Evolutionary conservation across 108 stramenopile genomes (phyloP).

Genomic region (Asterionellopsis glacialis): DNA sequence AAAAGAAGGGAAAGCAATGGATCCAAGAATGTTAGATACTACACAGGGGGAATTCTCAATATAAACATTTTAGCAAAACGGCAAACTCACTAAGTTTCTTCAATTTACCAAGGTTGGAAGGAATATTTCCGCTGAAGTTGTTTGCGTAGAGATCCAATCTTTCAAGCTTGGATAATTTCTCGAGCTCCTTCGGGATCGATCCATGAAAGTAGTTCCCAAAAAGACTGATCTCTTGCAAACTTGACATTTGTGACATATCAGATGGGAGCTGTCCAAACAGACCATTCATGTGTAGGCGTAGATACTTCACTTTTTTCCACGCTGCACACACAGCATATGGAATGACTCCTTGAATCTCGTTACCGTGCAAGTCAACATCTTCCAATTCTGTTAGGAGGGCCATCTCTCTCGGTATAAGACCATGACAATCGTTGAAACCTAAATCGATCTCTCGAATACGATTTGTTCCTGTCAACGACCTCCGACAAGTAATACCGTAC

Average conservation of each 20-base stretch:
- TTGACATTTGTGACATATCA: conserved; percentile 40
- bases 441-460: conserved; percentile 37
- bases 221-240: conserved; percentile 32
- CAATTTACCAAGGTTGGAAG: conserved; percentile 27
- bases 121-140: conserved; percentile 41
- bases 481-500: conserved; percentile 47
- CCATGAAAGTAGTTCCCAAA: conserved; percentile 61
- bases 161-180: conserved; percentile 32
- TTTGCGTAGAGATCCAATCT: conserved; percentile 56
- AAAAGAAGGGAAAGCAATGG: neutral
- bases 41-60: neutral
- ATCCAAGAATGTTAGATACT: neutral
- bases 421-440: conserved; percentile 44
- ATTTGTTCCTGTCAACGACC: conserved; percentile 8
- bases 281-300: conserved; percentile 62
- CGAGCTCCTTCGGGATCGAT: conserved; percentile 45
- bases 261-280: conserved; percentile 47
- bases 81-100: conserved; percentile 29
- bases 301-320: conserved; percentile 31
- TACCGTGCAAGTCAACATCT: conserved; percentile 58
- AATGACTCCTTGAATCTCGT: conserved; percentile 48
- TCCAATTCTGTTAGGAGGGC: conserved; percentile 29
- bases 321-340: conserved; percentile 32
- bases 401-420: conserved; percentile 49
- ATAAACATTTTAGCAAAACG: neutral